These are phyloP conservation scores for Cladosporium velox DNA, from an alignment of 2,329 filamentous ascomycete species.

Conservation along the genomic window DNA sequence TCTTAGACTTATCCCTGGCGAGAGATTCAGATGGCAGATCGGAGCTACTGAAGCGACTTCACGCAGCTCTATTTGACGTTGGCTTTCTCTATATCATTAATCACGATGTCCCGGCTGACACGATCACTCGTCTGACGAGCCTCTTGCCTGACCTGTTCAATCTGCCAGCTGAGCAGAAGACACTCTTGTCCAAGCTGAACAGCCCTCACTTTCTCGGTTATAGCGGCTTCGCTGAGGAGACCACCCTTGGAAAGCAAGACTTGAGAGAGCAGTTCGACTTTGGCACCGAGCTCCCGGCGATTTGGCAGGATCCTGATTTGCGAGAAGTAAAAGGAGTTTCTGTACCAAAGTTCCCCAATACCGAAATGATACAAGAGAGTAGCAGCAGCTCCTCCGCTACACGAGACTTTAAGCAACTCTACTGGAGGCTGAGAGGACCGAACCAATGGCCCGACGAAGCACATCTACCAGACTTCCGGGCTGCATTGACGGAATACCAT, in stretches of 20 bases:
- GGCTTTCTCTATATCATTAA: slow-evolving; percentile 58
- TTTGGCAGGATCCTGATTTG: slow-evolving; percentile 31
- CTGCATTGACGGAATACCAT: slow-evolving; percentile 49
- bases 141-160: slow-evolving; percentile 50
- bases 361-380: neutral
- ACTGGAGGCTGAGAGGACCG: slow-evolving; percentile 45
- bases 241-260: slow-evolving; percentile 56
- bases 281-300: slow-evolving; percentile 55
- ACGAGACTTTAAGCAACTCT: slow-evolving; percentile 41
- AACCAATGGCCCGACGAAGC: slow-evolving; percentile 42
- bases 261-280: slow-evolving; percentile 62
- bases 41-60: slow-evolving; percentile 47
- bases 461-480: slow-evolving; percentile 36
- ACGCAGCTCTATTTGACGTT: slow-evolving; percentile 51
- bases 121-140: slow-evolving; percentile 43
- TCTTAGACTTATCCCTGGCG: slow-evolving; percentile 52
- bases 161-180: slow-evolving; percentile 43
- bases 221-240: slow-evolving; percentile 57
- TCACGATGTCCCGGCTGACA: slow-evolving; percentile 47
- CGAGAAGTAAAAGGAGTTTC: no score
- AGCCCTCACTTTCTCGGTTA: slow-evolving; percentile 65
- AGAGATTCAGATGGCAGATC: slow-evolving; percentile 39
- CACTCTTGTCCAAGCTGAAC: slow-evolving; percentile 48
- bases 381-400: slow-evolving; percentile 39
- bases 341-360: neutral